Evolutionary conservation across 106 monocot species (phyloP), one percentile per base, ranked within the genome.

Genomic region (Dioscorea dumetorum): DNA sequence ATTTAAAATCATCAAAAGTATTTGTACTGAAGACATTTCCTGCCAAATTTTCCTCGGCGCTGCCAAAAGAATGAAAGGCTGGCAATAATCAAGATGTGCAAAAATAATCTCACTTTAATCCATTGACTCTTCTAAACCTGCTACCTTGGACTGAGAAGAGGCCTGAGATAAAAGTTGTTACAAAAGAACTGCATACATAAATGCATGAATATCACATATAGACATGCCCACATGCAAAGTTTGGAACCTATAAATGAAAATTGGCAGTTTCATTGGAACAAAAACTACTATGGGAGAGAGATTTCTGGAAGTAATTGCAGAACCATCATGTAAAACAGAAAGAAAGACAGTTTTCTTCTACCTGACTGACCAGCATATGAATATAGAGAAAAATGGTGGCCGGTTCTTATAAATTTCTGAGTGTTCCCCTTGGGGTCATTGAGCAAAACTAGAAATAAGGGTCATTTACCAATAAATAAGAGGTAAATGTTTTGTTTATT

Each of bases 351-450:
- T 61, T 61, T 12, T 23, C 12, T 54, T 8, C 24, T 48, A 73
- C 73, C 73, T 73, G 73, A 57, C 48, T 7, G 58, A 48, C 58
- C 48, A 48, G 58, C 18, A 62, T 62, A 73, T 33, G 56, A 64
- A 49, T 73, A 66, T 66, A 58, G 17, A 13, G n/a, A 13, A 12
- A 48, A 17, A 58, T 24, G 57, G 15, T n/a, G 24, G 20, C 34
- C 24, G 35, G 18, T 31, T 73, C n/a, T 73, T 41, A 48, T 58
- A 65, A 66, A 41, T 41, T 58, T 31, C 58, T 41, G 24, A 48
- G 23, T 11, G 41, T 33, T 23, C n/a, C 7, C 49, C 58, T n/a
- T 48, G 66, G n/a, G 7, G 34, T 57, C 12, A 24, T 51, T 17
- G 24, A 57, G 28, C 18, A 58, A 49, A 19, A 2, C 17, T 73